phyloP scores from a whole-genome alignment of 257 asterid species.

The Osmanthus fragrans region DNA sequence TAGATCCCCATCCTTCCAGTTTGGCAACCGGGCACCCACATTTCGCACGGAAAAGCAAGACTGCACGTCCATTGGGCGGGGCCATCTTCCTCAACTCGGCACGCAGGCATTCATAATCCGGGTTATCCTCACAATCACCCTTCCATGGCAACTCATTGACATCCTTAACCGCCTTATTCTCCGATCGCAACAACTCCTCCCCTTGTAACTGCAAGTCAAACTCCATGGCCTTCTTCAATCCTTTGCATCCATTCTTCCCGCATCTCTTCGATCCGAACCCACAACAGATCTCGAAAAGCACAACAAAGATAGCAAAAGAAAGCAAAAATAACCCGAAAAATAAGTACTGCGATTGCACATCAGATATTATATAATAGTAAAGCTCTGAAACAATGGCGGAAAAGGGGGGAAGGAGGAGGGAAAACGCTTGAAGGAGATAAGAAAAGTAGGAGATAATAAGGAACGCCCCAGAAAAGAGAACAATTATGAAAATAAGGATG shows the following conservation, averaged over 20 bases:
- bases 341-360: conserved; percentile 42
- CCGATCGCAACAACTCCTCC: conserved; percentile 57
- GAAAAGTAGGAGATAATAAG: conserved; percentile 66
- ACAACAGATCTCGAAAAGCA: conserved; percentile 30
- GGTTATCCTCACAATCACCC: conserved; percentile 71
- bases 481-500: conserved; percentile 78
- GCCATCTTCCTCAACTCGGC: conserved; percentile 95
- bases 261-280: conserved; percentile 70
- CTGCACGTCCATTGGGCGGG: conserved; percentile 84
- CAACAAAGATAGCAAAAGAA: conserved; percentile 37
- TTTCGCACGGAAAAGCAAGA: conserved; percentile 63
- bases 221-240: conserved; percentile 73
- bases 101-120: conserved; percentile 78
- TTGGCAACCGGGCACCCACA: conserved; percentile 87
- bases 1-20: conserved; percentile 85
- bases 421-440: conserved; percentile 60
- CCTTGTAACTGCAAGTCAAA: conserved; percentile 78
- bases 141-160: conserved; percentile 87
- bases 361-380: conserved; percentile 27
- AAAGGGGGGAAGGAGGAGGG: conserved; percentile 60
- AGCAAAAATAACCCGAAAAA: conserved; percentile 41
- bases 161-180: conserved; percentile 55
- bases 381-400: neutral
- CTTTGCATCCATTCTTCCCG: conserved; percentile 61
- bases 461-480: conserved; percentile 74